Evolutionary conservation across 306 rosid genomes (phyloP), one percentile per base, ranked within the genome.

Genomic region (Pterocarpus macrocarpus): DNA sequence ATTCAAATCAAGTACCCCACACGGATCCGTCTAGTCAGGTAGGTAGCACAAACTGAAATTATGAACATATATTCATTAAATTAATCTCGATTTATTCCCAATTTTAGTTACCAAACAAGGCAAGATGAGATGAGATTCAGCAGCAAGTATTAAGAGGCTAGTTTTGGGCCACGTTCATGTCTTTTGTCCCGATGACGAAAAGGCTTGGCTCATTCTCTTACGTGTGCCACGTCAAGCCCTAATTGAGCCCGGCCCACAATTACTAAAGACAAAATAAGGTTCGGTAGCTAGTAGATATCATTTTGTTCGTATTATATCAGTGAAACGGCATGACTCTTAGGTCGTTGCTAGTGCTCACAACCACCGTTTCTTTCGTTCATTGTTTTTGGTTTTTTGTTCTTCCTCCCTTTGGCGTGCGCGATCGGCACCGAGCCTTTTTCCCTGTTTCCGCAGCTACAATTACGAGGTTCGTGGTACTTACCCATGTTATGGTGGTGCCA

Each of bases 391-490:
- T 1, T 8, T 52, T 34, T 3, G 14, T 14, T 8, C 4, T 47
- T 34, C 9, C 22, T 30, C 38, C 15, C 34, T 47, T 70, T 8
- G 28, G 45, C 9, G 45, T 41, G 34, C 17, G 16, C 66, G 4
- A 36, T 65, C 69, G 52, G 80, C 69, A 47, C 80, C 80, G 69
- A 80, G 72, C n/a, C 47, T 43, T 43, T 41, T 36, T 30, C 35
- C 61, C 3, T 53, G 16, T 8, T 36, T 6, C 52, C 50, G 30
- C n/a, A 17, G 22, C 22, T 15, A 7, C 57, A 44, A 43, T 67
- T 44, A 67, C 73, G 62, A 62, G 71, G 71, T 49, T 30, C 53
- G 4, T 34, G 7, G 65, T 52, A 16, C 74, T 71, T 57, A 57
- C 43, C 61, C 41, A 1, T 33, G 50, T 47, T 13, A 6, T 44